Evolutionary conservation across 495 filamentous ascomycete genomes (phyloP).

Genomic region (Trichoderma orchidacearum): DNA sequence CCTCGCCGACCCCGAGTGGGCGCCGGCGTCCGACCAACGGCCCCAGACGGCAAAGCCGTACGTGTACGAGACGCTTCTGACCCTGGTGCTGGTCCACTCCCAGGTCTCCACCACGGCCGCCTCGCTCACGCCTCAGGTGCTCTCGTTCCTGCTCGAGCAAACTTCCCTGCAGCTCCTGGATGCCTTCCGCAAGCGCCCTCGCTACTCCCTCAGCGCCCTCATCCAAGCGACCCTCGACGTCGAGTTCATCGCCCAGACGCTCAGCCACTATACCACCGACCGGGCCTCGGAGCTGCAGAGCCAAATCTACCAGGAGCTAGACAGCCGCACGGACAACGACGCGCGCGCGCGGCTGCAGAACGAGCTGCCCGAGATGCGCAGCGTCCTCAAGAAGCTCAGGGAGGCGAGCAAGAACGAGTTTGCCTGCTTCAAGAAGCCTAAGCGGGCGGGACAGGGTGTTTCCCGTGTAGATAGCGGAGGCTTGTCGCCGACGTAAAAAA

Average conservation of each 20-base stretch:
- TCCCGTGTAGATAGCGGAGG: background rate
- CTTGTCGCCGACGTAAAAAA: background rate
- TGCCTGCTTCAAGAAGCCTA: constrained; percentile 55
- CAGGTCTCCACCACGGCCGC: constrained; percentile 75
- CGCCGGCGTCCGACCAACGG: constrained; percentile 39
- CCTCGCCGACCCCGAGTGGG: constrained; percentile 58
- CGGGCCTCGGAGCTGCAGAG: constrained; percentile 65
- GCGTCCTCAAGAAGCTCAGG: constrained; percentile 65
- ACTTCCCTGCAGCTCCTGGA: constrained; percentile 55
- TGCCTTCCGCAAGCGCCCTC: constrained; percentile 50
- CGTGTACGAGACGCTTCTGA: constrained; percentile 71
- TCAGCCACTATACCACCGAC: constrained; percentile 78
- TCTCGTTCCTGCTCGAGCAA: constrained; percentile 70
- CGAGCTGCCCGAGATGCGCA: constrained; percentile 81
- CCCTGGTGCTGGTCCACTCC: constrained; percentile 76
- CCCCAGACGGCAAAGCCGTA: constrained; percentile 73
- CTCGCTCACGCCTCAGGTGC: constrained; percentile 55
- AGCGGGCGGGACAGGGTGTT: constrained; percentile 1
- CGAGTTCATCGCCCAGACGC: constrained; percentile 89
- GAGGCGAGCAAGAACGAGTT: constrained; percentile 80
- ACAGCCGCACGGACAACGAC: constrained; percentile 73
- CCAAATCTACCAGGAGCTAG: constrained; percentile 79
- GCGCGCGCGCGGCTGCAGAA: constrained; percentile 65
- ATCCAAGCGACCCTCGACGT: constrained; percentile 97
- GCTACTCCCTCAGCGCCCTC: constrained; percentile 63